phyloP scores from a whole-genome alignment of 305 asterid species.

The Fraxinus platypoda region DNA sequence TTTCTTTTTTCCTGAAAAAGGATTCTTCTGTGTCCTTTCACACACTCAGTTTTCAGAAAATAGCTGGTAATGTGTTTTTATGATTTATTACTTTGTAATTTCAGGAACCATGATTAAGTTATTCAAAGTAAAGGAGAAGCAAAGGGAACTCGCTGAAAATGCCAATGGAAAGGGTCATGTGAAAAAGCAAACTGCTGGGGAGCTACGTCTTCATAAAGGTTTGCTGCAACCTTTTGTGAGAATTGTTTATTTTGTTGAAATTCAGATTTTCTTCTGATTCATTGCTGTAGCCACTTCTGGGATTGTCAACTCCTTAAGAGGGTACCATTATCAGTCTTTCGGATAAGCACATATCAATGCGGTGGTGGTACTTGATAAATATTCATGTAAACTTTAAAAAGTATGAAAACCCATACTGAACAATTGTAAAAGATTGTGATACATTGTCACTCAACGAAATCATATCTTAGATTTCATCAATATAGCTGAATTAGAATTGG shows the following conservation, averaged over 20 bases:
- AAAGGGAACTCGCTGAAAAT: constrained; percentile 23
- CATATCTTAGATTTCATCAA: neutral
- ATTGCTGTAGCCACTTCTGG: neutral
- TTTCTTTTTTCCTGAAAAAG: neutral
- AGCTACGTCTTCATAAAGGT: constrained; percentile 39
- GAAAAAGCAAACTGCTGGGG: constrained; percentile 38
- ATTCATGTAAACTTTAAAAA: too few species aligned
- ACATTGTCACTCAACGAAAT: neutral
- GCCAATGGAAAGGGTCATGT: constrained; percentile 18
- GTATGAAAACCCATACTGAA: too few species aligned
- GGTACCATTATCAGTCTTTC: neutral
- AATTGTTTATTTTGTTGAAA: neutral
- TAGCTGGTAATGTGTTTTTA: neutral
- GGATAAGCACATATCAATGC: neutral
- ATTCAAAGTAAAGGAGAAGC: constrained; percentile 40
- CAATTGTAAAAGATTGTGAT: neutral
- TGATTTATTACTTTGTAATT: neutral
- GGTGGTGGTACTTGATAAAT: too few species aligned
- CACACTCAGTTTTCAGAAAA: neutral
- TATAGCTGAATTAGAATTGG: neutral
- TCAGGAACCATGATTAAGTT: constrained; percentile 37
- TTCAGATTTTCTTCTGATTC: neutral
- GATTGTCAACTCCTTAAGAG: neutral
- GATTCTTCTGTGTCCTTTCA: neutral
- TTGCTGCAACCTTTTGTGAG: neutral